A percentile compares a stretch with the other conserved stretches of the same genome.
These are phyloP conservation scores for Neofusicoccum umdonicola DNA, from an alignment of 2,329 filamentous ascomycete genomes.

Conservation along the genomic window DNA sequence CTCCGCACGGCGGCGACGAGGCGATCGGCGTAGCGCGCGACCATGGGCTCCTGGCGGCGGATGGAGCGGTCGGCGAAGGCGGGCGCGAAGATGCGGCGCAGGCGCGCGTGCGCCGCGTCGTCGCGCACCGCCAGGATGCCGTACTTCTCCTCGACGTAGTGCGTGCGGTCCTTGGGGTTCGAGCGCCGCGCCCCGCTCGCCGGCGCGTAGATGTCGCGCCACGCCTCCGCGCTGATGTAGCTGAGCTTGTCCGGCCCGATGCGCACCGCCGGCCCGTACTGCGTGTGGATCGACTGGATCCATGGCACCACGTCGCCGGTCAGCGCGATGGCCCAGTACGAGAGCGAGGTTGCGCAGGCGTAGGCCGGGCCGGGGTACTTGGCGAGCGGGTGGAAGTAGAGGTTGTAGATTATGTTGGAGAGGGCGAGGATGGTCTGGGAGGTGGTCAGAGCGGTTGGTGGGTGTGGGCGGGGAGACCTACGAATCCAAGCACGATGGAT, in stretches of 20 bases:
- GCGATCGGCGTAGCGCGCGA: slow-evolving; percentile 32
- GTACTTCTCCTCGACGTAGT: slow-evolving; percentile 32
- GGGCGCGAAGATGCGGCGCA: slow-evolving; percentile 23
- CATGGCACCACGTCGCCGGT: not conserved
- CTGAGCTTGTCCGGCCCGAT: slow-evolving; percentile 11
- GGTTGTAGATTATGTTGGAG: slow-evolving; percentile 4
- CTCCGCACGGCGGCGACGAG: slow-evolving; percentile 21
- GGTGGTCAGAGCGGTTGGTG: too few species aligned
- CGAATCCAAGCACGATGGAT: too few species aligned
- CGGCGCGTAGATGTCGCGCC: slow-evolving; percentile 19
- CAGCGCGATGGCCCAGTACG: not conserved
- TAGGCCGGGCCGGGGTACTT: slow-evolving; percentile 14
- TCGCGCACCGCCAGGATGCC: slow-evolving; percentile 28
- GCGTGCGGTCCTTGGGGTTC: slow-evolving; percentile 19
- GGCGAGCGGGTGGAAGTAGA: slow-evolving; percentile 16
- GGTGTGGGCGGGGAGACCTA: too few species aligned
- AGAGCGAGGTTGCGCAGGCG: not conserved
- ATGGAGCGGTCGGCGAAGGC: slow-evolving; percentile 33
- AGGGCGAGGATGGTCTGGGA: too few species aligned
- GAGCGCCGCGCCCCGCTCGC: not conserved
- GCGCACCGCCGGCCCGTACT: slow-evolving; percentile 15
- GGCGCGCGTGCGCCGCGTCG: slow-evolving; percentile 19
- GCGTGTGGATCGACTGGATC: not conserved
- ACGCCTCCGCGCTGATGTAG: slow-evolving; percentile 13
- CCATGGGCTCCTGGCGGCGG: slow-evolving; percentile 28